Base-by-base conservation (phyloP, 345 rosid species). In the Euphorbia peplus region DNA sequence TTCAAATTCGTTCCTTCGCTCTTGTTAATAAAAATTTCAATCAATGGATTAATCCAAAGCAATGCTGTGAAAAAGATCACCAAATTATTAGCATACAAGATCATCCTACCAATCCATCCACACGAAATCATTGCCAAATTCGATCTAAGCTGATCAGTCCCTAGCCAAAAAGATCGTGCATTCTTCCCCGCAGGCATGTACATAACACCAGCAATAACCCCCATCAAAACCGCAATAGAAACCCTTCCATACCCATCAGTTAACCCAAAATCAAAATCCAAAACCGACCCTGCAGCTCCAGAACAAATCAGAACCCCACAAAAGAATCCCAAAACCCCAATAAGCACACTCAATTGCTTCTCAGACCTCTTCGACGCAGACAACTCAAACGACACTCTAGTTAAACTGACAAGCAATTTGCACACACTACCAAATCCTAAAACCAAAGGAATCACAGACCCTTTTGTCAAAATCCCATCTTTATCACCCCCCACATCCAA, bases 321-420 rank as follows among this genome's bases (percentile, higher is more conserved):
- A 32, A 80, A 64, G 73, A 91, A 85, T 56, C 95, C 96, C 60
- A 89, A 24, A 48, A 35, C 77, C 26, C 92, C 96, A 64, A 80
- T 66, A 67, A 83, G 35, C 57, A 84, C 53, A 69, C 96, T 85
- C 52, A 85, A 61, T 55, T 76, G 87, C 83, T 82, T 91, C 76
- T 91, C 98, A 2, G 88, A 90, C 76, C 75, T 80, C 95, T 86
- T 91, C 0, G 97, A 91, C 4, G 95, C 96, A 65, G 98, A 89
- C 73, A 83, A 81, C 86, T 93, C 98, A 21, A 88, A 68, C 14
- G 97, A 85, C 8, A 81, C 75, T 82, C 78, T 86, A 12, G 65
- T 81, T 8, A 93, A 77, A 29, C 84, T 80, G 9, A 74, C 26
- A 50, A 84, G 71, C 11, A 83, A 82, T 68, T 86, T 91, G 69